phyloP scores from a whole-genome alignment of 805 yeast genomes.

The Ogataea pignaliae region DNA sequence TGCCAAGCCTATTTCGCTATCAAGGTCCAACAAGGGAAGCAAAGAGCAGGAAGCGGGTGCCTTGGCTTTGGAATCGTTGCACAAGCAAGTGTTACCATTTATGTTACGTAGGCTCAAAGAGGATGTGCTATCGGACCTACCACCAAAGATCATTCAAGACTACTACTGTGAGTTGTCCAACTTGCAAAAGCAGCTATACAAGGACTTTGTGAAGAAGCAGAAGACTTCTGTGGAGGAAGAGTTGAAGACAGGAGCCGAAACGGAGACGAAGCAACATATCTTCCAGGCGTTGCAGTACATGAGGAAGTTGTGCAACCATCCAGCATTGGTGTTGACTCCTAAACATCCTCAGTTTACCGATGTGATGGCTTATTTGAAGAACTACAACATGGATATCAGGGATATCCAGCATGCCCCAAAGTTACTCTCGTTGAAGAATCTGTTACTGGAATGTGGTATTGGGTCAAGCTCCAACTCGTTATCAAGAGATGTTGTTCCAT shows the following conservation, averaged over 20 bases:
- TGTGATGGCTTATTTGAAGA: slow-evolving; percentile 56
- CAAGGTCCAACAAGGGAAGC: slow-evolving; percentile 82
- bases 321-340: slow-evolving; percentile 79
- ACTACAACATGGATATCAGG: slow-evolving; percentile 54
- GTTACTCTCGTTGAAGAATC: slow-evolving; percentile 70
- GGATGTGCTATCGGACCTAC: slow-evolving; percentile 91
- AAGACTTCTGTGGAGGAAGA: slow-evolving; percentile 66
- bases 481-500: slow-evolving; percentile 18
- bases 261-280: slow-evolving; percentile 72
- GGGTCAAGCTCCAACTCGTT: slow-evolving; percentile 40
- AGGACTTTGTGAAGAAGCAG: slow-evolving; percentile 84
- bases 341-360: slow-evolving; percentile 78
- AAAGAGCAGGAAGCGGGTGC: slow-evolving; percentile 98
- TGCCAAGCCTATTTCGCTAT: slow-evolving; percentile 96
- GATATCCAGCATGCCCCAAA: slow-evolving; percentile 90
- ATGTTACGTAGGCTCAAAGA: slow-evolving; percentile 94
- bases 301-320: slow-evolving; percentile 96
- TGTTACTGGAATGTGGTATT: slow-evolving; percentile 90
- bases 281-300: slow-evolving; percentile 97
- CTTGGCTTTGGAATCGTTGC: slow-evolving; percentile 89
- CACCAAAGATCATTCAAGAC: slow-evolving; percentile 98
- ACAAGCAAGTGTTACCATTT: slow-evolving; percentile 94
- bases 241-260: slow-evolving; percentile 35
- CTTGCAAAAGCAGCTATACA: slow-evolving; percentile 80
- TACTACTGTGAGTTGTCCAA: slow-evolving; percentile 95